Base-by-base conservation (phyloP, 805 yeast species). In the Komagataella pseudopastoris region DNA sequence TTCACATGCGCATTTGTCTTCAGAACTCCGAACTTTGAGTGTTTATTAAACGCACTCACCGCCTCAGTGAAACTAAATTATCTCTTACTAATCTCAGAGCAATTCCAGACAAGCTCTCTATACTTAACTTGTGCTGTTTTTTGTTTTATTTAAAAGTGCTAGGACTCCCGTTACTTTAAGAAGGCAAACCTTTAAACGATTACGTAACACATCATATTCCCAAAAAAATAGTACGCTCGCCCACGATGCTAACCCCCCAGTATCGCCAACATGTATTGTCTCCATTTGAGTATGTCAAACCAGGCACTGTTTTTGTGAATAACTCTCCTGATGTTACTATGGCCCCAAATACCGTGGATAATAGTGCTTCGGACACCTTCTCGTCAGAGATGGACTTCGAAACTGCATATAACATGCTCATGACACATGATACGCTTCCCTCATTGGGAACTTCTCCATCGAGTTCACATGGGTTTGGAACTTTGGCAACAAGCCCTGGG, bases 331-430 rank as follows among this genome's bases (percentile, higher is more conserved):
- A 30, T 30, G 39, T 30, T 10, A 30, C 39, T 30, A 30, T 30
- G 39, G 14, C 39, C 39, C 39, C 8, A 2, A 30, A 30, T 30
- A 30, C 39, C 10, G 14, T 30, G 14, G 39, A 30, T 30, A 30
- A 30, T 30, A 30, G 39, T 5, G 5, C 39, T 30, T 30, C 44
- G 16, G 49, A 50, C n/a, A 46, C 30, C 45, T 50, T 47, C 23
- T 20, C 48, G 8, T 18, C 63, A 5, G 64, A 63, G 49, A 53
- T 65, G 44, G 71, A 67, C 49, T 67, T 67, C 52, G 70, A 67
- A 46, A 66, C 70, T 1, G 70, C 70, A 3, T 64, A 64, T 49
- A 30, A 30, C 39, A 56, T 60, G 62, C 56, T 66, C 44, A 66
- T 67, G 62, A 60, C 60, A 45, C 58, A 59, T 36, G 58, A 54